phyloP scores from a whole-genome alignment of 2,329 filamentous ascomycete species.

The Ophiobolus disseminans region DNA sequence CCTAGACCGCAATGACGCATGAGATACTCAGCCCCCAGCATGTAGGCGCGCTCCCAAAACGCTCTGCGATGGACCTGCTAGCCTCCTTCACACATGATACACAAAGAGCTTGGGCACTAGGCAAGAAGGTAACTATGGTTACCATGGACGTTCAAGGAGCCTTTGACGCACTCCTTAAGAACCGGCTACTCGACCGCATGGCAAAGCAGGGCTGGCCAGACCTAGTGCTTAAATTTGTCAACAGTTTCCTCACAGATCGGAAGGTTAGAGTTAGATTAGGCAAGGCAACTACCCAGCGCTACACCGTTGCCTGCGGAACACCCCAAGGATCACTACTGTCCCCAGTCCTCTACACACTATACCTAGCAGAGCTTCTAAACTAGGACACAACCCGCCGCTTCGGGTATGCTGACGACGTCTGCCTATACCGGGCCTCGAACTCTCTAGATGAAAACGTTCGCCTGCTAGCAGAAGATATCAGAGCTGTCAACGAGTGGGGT shows the following conservation, averaged over 20 bases:
- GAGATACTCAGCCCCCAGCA: conserved; percentile 14
- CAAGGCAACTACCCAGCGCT: no score
- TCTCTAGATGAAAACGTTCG: conserved; percentile 7
- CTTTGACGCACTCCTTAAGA: conserved; percentile 11
- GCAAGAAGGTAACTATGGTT: conserved; percentile 10
- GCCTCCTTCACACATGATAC: conserved; percentile 9
- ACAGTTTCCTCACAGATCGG: no score
- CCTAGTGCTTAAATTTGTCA: no score
- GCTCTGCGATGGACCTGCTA: conserved; percentile 6
- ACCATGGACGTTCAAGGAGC: conserved; percentile 10
- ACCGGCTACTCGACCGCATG: no score
- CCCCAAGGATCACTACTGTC: conserved; percentile 6
- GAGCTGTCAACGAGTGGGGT: conserved; percentile 5
- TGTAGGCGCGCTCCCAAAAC: conserved; percentile 8
- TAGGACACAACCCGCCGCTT: background rate
- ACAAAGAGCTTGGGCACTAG: conserved; percentile 2
- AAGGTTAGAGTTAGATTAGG: no score
- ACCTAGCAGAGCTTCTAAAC: conserved; percentile 6
- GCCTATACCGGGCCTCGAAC: background rate
- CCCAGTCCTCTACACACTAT: conserved; percentile 5
- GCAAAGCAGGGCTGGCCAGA: no score
- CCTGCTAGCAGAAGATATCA: conserved; percentile 9
- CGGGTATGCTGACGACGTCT: background rate
- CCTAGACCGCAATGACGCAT: conserved; percentile 1
- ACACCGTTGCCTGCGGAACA: conserved; percentile 4